Base-by-base conservation (phyloP, 352 stramenopile species). In the Phytopythium boreale region DNA sequence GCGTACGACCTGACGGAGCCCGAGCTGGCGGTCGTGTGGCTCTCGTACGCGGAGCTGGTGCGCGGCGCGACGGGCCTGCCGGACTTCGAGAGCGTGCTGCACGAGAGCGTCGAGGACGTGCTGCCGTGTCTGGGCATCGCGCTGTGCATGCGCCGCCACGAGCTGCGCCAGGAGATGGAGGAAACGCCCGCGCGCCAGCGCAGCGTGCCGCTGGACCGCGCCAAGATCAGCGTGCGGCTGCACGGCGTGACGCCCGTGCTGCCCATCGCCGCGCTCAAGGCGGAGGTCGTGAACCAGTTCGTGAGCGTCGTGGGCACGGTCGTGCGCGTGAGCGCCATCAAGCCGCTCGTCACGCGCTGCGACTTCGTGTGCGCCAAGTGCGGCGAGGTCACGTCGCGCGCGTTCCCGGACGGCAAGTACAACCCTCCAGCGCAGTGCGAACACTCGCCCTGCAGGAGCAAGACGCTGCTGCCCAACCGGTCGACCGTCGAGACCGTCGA, bases 401-500 rank as follows among this genome's bases (percentile, higher is more conserved):
- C 75, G 22, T 96, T 97, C 57, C 74, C 77, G 1, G 88, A 96
- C 61, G 89, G 89, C 46, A 95, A 96, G 52, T 96, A 87, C 67
- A 69, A 79, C 26, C 80, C 84, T 19, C 89, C 89, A 4, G 70
- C 68, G 15, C 53, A 66, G 19, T 96, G 89, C 71, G 80, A 82
- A 27, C 88, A 89, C 53, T 58, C 68, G 20, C 70, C 77, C 1
- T 96, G 88, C 39, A 71, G 82, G 52, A 79, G 80, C 34, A 68
- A 70, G n/a, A 84, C 69, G 19, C 58, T 98, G 60, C 66, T 96
- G 31, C 84, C 95, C 27, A 82, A 95, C 53, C 79, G 91, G 10
- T 86, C 87, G 43, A 91, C 88, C 7, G 91, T 95, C 15, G 77
- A 93, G 56, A 97, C 91, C 0, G 84, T 96, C 24, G 92, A 98